These are phyloP conservation scores for Senna tora DNA, from an alignment of 306 rosid species.

Conservation along the genomic window DNA sequence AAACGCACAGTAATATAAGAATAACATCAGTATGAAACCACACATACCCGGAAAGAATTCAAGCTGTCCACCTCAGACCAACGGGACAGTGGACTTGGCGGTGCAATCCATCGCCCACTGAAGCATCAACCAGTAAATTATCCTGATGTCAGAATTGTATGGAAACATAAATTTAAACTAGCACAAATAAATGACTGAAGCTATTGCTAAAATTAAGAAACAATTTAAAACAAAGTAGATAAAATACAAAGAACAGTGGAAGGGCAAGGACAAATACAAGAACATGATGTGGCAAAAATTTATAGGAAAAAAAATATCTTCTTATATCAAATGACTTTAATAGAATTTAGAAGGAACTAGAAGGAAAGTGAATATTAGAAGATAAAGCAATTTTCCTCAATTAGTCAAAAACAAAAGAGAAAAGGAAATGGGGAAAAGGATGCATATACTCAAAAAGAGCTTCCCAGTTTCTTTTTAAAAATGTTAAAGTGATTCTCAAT, in stretches of 20 bases:
- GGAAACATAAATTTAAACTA: constrained; percentile 65
- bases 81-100: constrained; percentile 64
- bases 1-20: constrained; percentile 24
- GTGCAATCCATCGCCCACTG: constrained; percentile 92
- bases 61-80: constrained; percentile 87
- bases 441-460: constrained; percentile 22
- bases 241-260: constrained; percentile 10
- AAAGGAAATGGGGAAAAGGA: constrained; percentile 4
- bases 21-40: constrained; percentile 33
- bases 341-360: too few species aligned
- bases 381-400: not conserved
- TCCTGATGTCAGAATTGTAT: constrained; percentile 53
- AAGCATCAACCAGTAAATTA: constrained; percentile 84
- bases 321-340: constrained; percentile 18
- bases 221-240: constrained; percentile 17
- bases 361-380: constrained; percentile 13
- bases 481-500: constrained; percentile 5
- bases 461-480: constrained; percentile 9
- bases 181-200: constrained; percentile 39
- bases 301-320: not conserved
- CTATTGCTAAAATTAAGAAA: constrained; percentile 21
- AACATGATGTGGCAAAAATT: not conserved
- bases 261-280: not conserved
- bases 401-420: constrained; percentile 17
- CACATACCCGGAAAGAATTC: constrained; percentile 75